A percentile compares a stretch with the other conserved stretches of the same genome.
phyloP scores from a whole-genome alignment of 139 green algal genomes.

The Volvox reticuliferus region DNA sequence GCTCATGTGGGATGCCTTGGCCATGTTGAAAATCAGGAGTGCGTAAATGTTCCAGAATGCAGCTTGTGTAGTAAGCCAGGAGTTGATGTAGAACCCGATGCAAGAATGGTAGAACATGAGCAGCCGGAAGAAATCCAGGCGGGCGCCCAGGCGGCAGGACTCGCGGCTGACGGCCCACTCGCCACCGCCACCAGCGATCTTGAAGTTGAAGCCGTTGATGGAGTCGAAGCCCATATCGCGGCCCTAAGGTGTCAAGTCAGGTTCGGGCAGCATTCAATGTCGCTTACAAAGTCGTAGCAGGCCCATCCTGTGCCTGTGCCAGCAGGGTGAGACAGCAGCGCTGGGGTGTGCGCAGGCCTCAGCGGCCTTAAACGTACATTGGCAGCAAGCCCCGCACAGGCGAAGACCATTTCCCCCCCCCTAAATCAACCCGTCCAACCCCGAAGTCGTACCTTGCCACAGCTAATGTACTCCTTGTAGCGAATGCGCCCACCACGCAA shows the following conservation, averaged over 20 bases:
- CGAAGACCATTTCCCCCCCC: background rate
- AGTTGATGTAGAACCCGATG: constrained; percentile 84
- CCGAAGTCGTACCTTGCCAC: constrained; percentile 70
- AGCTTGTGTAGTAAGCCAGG: constrained; percentile 76
- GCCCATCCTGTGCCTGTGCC: no score
- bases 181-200: constrained; percentile 81
- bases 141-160: constrained; percentile 76
- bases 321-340: no score
- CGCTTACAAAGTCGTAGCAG: no score
- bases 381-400: no score
- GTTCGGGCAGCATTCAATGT: no score
- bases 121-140: constrained; percentile 83
- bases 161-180: constrained; percentile 85
- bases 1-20: constrained; percentile 39
- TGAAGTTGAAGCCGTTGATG: constrained; percentile 92
- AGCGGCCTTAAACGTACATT: no score
- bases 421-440: background rate
- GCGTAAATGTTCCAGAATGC: constrained; percentile 78
- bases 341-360: no score
- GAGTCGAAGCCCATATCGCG: constrained; percentile 92
- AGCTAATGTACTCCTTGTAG: constrained; percentile 87
- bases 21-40: constrained; percentile 57
- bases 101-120: constrained; percentile 50
- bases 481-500: constrained; percentile 80
- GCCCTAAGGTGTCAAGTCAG: constrained; percentile 47